These are phyloP conservation scores for Sherardia arvensis DNA, from an alignment of 257 asterid species.

Conservation along the genomic window DNA sequence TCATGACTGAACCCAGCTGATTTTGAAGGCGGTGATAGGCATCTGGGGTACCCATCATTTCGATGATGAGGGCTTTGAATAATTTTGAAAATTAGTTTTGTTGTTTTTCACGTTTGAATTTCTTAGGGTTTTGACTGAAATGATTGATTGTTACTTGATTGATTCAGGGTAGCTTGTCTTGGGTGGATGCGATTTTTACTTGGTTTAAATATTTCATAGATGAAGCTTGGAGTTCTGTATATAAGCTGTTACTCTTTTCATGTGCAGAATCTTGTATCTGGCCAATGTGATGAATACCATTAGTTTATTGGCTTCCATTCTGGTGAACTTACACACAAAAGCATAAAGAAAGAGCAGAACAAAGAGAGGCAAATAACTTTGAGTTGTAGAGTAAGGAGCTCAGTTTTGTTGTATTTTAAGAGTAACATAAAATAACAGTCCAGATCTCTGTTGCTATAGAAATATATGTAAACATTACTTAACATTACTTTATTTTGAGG, in stretches of 20 bases:
- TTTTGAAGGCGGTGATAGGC: too few relatives aligned
- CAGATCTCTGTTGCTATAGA: background rate
- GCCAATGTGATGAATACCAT: background rate
- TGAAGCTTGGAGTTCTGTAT: background rate
- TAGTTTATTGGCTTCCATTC: background rate
- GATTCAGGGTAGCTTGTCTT: background rate
- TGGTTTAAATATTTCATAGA: background rate
- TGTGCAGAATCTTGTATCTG: conserved; percentile 2
- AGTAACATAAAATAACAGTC: background rate
- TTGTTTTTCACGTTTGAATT: background rate
- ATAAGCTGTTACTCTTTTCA: background rate
- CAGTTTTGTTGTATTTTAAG: background rate
- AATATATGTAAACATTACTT: background rate
- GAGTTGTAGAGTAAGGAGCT: background rate
- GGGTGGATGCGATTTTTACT: background rate
- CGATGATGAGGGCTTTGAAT: background rate
- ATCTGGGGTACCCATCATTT: too few relatives aligned
- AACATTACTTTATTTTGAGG: background rate
- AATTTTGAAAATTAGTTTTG: too few relatives aligned
- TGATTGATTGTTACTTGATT: background rate
- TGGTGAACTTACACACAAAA: background rate
- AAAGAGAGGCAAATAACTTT: conserved; percentile 2
- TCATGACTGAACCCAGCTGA: too few relatives aligned
- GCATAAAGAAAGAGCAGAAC: background rate
- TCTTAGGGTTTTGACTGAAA: too few relatives aligned